phyloP scores from a whole-genome alignment of 164 flowering plant species.

The Stephania cephalantha region DNA sequence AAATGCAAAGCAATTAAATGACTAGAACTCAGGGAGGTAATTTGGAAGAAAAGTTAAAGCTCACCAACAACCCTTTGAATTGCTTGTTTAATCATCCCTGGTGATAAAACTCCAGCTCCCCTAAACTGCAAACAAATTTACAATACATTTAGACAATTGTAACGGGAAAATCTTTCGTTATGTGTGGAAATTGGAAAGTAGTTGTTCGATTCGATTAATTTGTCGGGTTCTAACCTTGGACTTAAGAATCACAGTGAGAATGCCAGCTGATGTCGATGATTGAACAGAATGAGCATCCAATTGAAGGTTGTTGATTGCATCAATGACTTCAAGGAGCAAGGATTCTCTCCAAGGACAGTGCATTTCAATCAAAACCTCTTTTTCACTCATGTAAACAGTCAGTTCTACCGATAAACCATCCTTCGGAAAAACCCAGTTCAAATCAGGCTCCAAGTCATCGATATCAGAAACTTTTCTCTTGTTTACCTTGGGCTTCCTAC shows the following conservation, averaged over 20 bases:
- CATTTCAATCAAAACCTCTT: conserved; percentile 54
- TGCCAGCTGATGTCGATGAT: conserved; percentile 53
- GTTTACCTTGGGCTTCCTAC: conserved; percentile 31
- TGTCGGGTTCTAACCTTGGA: conserved; percentile 50
- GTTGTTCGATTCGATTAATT: neutral
- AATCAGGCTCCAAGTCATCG: conserved; percentile 36
- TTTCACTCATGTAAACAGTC: conserved; percentile 39
- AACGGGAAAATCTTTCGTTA: neutral
- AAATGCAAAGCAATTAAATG: neutral
- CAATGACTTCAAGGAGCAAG: conserved; percentile 64
- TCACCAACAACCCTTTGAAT: conserved; percentile 38
- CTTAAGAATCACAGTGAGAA: conserved; percentile 47
- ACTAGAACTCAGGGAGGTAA: neutral
- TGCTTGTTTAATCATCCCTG: conserved; percentile 57
- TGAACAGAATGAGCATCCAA: conserved; percentile 59
- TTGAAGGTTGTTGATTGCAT: conserved; percentile 47
- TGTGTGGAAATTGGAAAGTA: neutral
- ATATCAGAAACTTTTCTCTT: conserved; percentile 66
- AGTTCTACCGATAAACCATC: conserved; percentile 31
- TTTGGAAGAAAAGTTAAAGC: neutral
- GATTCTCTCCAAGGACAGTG: conserved; percentile 65
- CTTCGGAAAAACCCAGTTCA: conserved; percentile 21
- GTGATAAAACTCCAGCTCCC: conserved; percentile 48
- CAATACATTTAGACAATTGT: neutral
- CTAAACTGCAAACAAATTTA: conserved; percentile 43